These are phyloP conservation scores for Metrosideros polymorpha DNA, from an alignment of 441 rosid genomes.

Conservation along the genomic window DNA sequence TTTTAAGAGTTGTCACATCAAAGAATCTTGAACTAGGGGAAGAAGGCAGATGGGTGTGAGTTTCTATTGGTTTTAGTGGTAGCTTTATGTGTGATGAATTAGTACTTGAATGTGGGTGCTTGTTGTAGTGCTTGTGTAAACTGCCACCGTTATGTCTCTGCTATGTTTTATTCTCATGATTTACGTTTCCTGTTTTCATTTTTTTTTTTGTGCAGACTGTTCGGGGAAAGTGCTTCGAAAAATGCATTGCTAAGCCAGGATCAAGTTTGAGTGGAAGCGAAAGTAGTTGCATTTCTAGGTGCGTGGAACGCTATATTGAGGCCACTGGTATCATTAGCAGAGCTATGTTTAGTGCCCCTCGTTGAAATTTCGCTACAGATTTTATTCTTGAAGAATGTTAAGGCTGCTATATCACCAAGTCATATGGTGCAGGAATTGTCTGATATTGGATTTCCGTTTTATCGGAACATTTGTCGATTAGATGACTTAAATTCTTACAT, in stretches of 20 bases:
- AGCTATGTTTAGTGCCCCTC: constrained; percentile 48
- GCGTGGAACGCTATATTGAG: constrained; percentile 90
- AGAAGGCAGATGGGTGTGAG: not conserved
- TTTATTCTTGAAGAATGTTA: not conserved
- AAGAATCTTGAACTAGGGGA: not conserved
- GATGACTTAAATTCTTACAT: not conserved
- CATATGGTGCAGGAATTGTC: not conserved
- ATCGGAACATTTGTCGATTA: not conserved
- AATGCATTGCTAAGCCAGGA: constrained; percentile 81
- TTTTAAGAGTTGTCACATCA: not conserved
- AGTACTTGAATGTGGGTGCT: not conserved
- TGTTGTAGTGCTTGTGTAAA: not conserved
- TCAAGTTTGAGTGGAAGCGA: constrained; percentile 84
- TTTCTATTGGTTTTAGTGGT: not conserved
- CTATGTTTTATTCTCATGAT: not conserved
- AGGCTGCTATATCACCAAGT: not conserved
- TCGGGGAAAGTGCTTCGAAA: constrained; percentile 68
- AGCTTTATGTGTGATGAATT: not conserved
- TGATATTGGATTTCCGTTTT: not conserved
- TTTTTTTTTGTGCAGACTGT: constrained; percentile 40
- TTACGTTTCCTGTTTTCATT: not conserved
- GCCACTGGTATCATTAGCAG: constrained; percentile 70
- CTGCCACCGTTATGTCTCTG: not conserved
- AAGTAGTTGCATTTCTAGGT: constrained; percentile 88
- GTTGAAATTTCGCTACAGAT: constrained; percentile 7